phyloP scores from a whole-genome alignment of 2,329 filamentous ascomycete genomes.

The Didymella lethalis region DNA sequence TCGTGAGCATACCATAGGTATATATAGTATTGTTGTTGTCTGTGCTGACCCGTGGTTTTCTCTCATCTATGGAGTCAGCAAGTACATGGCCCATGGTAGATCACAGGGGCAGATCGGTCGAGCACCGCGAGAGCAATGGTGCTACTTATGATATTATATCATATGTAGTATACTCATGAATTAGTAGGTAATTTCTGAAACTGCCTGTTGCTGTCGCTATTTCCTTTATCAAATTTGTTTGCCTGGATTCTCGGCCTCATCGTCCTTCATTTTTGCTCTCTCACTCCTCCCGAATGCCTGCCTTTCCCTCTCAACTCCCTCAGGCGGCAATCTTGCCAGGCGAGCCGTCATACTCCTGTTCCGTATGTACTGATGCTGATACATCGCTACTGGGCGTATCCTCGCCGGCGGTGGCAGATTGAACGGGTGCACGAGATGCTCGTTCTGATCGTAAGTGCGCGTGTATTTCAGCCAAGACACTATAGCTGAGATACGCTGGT shows the following conservation, averaged over 20 bases:
- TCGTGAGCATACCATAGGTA: background rate
- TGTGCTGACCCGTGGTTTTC: constrained; percentile 1
- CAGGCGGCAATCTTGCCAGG: background rate
- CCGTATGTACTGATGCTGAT: background rate
- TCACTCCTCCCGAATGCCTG: too few species aligned
- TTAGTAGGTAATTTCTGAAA: too few species aligned
- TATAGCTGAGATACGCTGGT: background rate
- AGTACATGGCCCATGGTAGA: background rate
- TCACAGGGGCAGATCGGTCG: constrained; percentile 2
- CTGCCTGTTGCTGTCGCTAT: background rate
- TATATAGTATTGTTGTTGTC: constrained; percentile 2
- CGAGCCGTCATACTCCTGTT: background rate
- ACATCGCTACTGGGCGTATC: background rate
- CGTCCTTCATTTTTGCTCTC: too few species aligned
- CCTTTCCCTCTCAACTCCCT: background rate
- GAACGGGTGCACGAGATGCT: background rate
- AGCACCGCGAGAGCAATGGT: background rate
- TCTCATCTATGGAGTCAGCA: constrained; percentile 4
- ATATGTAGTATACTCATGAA: too few species aligned
- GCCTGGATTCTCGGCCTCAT: too few species aligned
- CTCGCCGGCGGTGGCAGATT: background rate
- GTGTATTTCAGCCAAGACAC: background rate
- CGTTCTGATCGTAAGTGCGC: background rate
- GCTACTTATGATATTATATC: background rate
- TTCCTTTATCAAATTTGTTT: too few species aligned